phyloP scores from a whole-genome alignment of 805 yeast species.

The Pichia occidentalis region DNA sequence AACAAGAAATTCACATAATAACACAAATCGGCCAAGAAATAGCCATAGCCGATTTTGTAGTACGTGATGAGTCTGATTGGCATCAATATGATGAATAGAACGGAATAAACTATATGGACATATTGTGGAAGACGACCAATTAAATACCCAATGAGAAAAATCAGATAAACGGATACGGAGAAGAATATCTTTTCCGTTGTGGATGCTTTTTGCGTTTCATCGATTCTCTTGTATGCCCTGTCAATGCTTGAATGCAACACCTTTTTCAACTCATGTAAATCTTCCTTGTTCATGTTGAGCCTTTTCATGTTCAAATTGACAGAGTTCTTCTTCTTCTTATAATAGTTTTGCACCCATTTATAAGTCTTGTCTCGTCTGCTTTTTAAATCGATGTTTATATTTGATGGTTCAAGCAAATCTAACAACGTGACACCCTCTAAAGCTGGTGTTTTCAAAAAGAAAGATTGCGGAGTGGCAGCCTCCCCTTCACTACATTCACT shows the following conservation, averaged over 20 bases:
- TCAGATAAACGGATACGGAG: slow-evolving; percentile 58
- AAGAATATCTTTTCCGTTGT: slow-evolving; percentile 75
- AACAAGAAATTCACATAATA: slow-evolving; percentile 78
- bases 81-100: slow-evolving; percentile 53
- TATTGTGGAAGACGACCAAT: slow-evolving; percentile 72
- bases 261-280: slow-evolving; percentile 22
- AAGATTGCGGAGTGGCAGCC: slow-evolving; percentile 4
- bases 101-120: slow-evolving; percentile 72
- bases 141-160: slow-evolving; percentile 66
- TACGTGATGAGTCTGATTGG: slow-evolving; percentile 83
- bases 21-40: slow-evolving; percentile 87
- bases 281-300: slow-evolving; percentile 24
- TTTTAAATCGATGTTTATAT: slow-evolving; percentile 20
- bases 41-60: slow-evolving; percentile 72
- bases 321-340: slow-evolving; percentile 22
- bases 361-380: slow-evolving; percentile 22
- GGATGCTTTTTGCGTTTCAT: slow-evolving; percentile 35
- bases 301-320: slow-evolving; percentile 14
- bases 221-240: slow-evolving; percentile 33
- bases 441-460: slow-evolving; percentile 13
- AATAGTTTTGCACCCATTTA: slow-evolving; percentile 25
- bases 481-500: no score
- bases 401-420: slow-evolving; percentile 28
- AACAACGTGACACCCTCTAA: slow-evolving; percentile 27
- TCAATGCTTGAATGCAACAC: slow-evolving; percentile 29